Conservation (phyloP, 805 yeast genomes). For the Helenozyma rhizophorensis region DNA sequence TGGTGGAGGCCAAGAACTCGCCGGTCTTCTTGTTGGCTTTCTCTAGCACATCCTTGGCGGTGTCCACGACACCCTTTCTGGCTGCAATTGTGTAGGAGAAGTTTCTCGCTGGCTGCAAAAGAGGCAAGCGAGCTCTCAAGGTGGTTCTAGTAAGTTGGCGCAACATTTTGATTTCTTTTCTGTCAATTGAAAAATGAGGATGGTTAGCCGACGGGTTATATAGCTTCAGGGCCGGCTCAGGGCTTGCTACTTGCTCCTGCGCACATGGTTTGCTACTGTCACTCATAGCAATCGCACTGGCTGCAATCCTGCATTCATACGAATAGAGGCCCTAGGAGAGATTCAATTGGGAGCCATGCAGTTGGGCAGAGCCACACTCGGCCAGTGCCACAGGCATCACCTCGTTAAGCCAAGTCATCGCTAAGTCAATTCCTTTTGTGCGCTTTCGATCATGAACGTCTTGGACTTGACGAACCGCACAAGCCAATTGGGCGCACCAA, state of each 20-base stretch:
- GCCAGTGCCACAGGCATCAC: too few relatives aligned
- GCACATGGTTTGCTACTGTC: too few relatives aligned
- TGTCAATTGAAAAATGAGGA: too few relatives aligned
- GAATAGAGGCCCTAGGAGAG: too few relatives aligned
- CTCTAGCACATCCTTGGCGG: conserved; percentile 32
- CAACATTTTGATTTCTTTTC: conserved; percentile 12
- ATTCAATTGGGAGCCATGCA: too few relatives aligned
- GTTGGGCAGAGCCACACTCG: too few relatives aligned
- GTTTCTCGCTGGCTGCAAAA: conserved; percentile 8
- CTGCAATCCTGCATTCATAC: too few relatives aligned
- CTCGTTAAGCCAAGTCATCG: too few relatives aligned
- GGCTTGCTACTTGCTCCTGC: too few relatives aligned
- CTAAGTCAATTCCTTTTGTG: conserved; percentile 5
- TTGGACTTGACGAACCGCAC: conserved; percentile 24
- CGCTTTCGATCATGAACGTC: conserved; percentile 24
- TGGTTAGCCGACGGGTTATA: too few relatives aligned
- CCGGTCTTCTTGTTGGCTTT: conserved; percentile 37
- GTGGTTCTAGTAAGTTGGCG: conserved; percentile 11
- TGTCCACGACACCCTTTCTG: conserved; percentile 23
- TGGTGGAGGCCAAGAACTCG: conserved; percentile 35
- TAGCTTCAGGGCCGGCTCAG: too few relatives aligned
- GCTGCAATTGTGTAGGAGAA: conserved; percentile 7
- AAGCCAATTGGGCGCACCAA: conserved; percentile 24
- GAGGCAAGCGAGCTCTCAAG: conserved; percentile 1
- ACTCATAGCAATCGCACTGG: too few relatives aligned